Evolutionary conservation across 129 eudicot genomes (phyloP).

Genomic region (Pseudognaphalium luteoalbum): DNA sequence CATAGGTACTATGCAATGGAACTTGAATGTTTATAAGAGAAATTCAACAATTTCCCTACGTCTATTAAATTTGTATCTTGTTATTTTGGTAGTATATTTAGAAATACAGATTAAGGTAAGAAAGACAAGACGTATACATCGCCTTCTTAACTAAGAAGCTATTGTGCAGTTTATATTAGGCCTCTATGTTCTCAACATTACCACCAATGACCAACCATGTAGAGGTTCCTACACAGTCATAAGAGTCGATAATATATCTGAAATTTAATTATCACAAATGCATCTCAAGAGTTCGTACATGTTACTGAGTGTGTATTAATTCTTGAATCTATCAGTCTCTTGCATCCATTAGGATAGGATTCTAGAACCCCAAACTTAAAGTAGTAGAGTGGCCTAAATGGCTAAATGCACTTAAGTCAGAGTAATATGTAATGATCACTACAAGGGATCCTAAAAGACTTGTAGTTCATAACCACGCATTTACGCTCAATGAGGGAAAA

Average conservation of each 20-base stretch:
- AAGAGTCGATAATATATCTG: background rate
- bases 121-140: background rate
- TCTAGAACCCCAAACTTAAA: background rate
- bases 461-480: background rate
- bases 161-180: background rate
- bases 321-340: background rate
- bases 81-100: too few relatives aligned
- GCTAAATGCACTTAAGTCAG: background rate
- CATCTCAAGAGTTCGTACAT: background rate
- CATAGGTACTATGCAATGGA: background rate
- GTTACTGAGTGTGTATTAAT: background rate
- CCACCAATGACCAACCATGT: background rate
- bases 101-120: background rate
- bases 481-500: background rate
- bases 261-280: background rate
- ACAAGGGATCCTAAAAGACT: background rate
- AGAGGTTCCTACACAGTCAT: background rate
- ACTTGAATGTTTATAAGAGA: background rate
- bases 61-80: background rate
- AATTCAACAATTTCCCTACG: background rate
- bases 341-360: background rate
- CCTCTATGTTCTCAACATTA: background rate
- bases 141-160: background rate
- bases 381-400: background rate
- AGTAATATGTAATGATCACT: background rate